Conservation (phyloP, 2,329 filamentous ascomycete species). For the Exophiala viscosa region DNA sequence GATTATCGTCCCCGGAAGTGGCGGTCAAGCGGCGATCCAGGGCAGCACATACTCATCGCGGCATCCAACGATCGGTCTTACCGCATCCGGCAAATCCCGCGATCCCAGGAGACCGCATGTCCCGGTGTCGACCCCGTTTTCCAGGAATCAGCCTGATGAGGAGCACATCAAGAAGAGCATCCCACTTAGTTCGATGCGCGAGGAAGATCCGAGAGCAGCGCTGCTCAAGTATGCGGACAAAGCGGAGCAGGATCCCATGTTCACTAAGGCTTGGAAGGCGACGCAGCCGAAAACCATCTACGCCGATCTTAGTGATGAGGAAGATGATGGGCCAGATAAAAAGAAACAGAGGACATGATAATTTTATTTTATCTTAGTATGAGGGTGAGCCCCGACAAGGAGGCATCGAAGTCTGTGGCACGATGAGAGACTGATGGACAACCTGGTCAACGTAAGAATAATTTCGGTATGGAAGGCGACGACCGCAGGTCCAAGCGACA, state of each 20-base stretch:
- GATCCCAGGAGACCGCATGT: slow-evolving; percentile 84
- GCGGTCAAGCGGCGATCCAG: slow-evolving; percentile 21
- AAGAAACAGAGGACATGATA: slow-evolving; percentile 45
- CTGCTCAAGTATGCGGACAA: slow-evolving; percentile 92
- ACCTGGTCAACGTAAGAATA: no score
- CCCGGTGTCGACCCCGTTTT: slow-evolving; percentile 81
- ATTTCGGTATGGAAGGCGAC: no score
- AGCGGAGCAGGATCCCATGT: slow-evolving; percentile 87
- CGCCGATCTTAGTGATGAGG: slow-evolving; percentile 82
- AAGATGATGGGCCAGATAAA: slow-evolving; percentile 67
- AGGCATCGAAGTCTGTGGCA: no score
- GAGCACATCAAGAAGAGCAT: slow-evolving; percentile 85
- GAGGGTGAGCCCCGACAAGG: no score
- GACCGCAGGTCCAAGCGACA: no score
- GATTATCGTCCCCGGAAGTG: slow-evolving; percentile 59
- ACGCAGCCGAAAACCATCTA: slow-evolving; percentile 93
- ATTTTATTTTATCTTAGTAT: background rate
- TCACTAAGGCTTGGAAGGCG: slow-evolving; percentile 87
- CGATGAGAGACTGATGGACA: no score
- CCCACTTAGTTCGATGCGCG: slow-evolving; percentile 84
- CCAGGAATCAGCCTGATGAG: slow-evolving; percentile 84
- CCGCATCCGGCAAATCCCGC: slow-evolving; percentile 69
- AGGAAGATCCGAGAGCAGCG: slow-evolving; percentile 93
- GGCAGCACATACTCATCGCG: slow-evolving; percentile 59
- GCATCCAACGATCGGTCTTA: slow-evolving; percentile 69